Base-by-base conservation (phyloP, 257 asterid species). In the Prunella vulgaris region DNA sequence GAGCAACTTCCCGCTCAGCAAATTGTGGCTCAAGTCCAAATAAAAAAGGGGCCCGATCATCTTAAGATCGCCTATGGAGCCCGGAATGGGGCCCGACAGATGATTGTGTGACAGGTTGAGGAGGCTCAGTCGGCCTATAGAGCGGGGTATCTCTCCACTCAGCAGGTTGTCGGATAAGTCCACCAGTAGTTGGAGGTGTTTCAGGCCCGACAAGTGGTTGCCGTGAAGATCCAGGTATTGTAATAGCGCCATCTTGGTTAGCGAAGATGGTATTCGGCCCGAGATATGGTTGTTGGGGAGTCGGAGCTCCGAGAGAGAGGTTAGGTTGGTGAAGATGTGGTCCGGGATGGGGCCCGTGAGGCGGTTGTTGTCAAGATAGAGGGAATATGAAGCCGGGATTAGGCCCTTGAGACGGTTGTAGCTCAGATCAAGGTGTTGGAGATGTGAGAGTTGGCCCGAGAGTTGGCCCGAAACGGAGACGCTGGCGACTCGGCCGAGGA, bases 91-190 rank as follows among this genome's bases (percentile, higher is more conserved):
- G 10, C 97, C 92, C 2, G 30, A 71, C 49, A 90, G 75, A 12
- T 14, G 32, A 66, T 90, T 88, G 4, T 67, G 44, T 2, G 74
- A 62, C 49, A 86, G 80, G 70, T 61, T 53, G 14, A 88, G 68
- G 3, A n/a, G n/a, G n/a, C n/a, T n/a, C n/a, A n/a, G n/a, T n/a
- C n/a, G n/a, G n/a, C n/a, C n/a, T n/a, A n/a, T n/a, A n/a, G n/a
- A n/a, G n/a, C n/a, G n/a, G n/a, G 96, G 97, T 20, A 90, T 76
- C 54, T n/a, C 51, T 62, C 87, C 92, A 0, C 77, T 28, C 7
- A 90, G n/a, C 5, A 63, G 81, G 33, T 90, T 90, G 2, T 18
- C 49, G 0, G 18, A 53, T 66, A 56, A 88, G 88, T 10, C 60
- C 64, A 10, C 90, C 85, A 12, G 83, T 70, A 14, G 74, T 40